Base-by-base conservation (phyloP, 225 moss, liverwort and hornwort species). In the Ulota crispa region DNA sequence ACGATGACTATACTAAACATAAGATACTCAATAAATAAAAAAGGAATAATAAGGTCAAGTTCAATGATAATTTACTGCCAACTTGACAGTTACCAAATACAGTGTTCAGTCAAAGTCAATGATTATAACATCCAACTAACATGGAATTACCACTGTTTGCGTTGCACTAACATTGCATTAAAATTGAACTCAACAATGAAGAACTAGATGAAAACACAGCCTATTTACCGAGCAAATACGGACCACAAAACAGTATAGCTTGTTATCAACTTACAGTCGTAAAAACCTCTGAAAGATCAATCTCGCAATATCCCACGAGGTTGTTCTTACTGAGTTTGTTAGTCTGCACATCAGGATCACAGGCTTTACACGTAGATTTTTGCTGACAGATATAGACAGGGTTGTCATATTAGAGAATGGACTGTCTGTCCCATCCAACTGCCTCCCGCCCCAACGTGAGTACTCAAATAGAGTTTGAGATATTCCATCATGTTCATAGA, bases 231-330 rank as follows among this genome's bases (percentile, higher is more conserved):
- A 56, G 24, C 9, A 57, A 20, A 71, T 5, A 68, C 42, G 39
- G 65, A 55, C 30, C 72, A 6, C 32, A 72, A 83, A 80, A 70
- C 16, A 42, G 31, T 39, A 59, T 16, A 85, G 66, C 50, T 50
- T 28, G 27, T 68, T 36, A 26, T 54, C 78, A 78, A 89, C 95
- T 92, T 88, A 98, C 98, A 74, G 84, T 71, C 72, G 83, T 78
- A 73, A 94, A 95, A 61, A 98, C 88, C 6, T 92, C 84, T 68
- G 87, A 86, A 68, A 99, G 87, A 83, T 99, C 96, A 60, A 94
- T 65, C 76, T 99, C 98, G 86, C 93, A 93, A 68, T 90, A 99
- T 76, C 96, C 94, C 57, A 99, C 81, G 60, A 99, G 82, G 80
- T 84, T 94, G 62, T 80, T 96, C 78, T 89, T 91, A 64, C 82